These are phyloP conservation scores for Aulographum hederae DNA, from an alignment of 2,329 filamentous ascomycete genomes.

Conservation along the genomic window DNA sequence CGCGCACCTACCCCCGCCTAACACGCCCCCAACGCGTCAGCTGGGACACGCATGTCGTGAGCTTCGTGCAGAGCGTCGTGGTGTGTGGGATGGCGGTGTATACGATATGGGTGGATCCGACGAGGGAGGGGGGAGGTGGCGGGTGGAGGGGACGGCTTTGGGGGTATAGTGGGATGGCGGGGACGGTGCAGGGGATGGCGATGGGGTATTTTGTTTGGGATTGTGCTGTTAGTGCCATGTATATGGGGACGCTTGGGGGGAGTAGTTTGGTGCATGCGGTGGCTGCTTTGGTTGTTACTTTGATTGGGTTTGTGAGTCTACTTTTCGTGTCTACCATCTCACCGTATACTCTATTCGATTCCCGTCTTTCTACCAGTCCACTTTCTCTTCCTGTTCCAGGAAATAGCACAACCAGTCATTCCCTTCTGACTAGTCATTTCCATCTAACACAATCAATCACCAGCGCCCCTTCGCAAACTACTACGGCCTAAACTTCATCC, in stretches of 20 bases:
- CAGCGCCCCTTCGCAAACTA: slow-evolving; percentile 73
- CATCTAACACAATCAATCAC: too few species aligned
- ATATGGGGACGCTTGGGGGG: slow-evolving; percentile 53
- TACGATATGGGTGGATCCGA: slow-evolving; percentile 50
- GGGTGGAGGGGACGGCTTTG: slow-evolving; percentile 50
- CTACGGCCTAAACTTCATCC: slow-evolving; percentile 64
- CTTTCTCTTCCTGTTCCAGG: too few species aligned
- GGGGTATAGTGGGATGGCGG: slow-evolving; percentile 56
- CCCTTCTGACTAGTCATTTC: too few species aligned
- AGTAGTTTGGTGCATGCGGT: slow-evolving; percentile 63
- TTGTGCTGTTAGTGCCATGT: slow-evolving; percentile 46
- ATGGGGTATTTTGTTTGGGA: slow-evolving; percentile 79
- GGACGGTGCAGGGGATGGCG: slow-evolving; percentile 59
- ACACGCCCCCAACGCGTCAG: slow-evolving; percentile 49
- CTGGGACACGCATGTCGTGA: slow-evolving; percentile 77
- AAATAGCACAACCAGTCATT: too few species aligned
- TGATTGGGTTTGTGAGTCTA: slow-evolving; percentile 56
- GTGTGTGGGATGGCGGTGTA: slow-evolving; percentile 60
- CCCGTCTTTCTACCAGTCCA: too few species aligned
- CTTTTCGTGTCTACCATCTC: too few species aligned
- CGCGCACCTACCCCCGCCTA: slow-evolving; percentile 42
- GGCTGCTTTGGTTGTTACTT: slow-evolving; percentile 55
- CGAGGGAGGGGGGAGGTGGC: slow-evolving; percentile 46
- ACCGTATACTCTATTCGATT: too few species aligned
- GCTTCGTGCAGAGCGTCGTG: slow-evolving; percentile 56